These are phyloP conservation scores for Pulveroboletus sp. DNA, from an alignment of 768 basidiomycete genomes.

Conservation along the genomic window DNA sequence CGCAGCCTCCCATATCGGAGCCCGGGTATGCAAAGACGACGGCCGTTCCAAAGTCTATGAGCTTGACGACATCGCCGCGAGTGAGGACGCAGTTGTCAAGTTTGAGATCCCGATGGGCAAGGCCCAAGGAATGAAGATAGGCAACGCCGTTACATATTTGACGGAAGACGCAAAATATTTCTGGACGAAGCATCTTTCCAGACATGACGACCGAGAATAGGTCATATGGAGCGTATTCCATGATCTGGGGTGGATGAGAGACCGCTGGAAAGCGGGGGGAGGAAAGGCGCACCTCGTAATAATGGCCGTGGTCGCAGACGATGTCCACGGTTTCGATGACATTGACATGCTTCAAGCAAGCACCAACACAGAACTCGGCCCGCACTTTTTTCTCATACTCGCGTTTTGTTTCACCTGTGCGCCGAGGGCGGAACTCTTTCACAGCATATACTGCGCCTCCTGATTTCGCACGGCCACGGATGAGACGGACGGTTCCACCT, in stretches of 20 bases:
- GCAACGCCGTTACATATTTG: conserved; percentile 98
- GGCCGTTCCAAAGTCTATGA: conserved; percentile 99
- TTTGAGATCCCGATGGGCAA: conserved; percentile 98
- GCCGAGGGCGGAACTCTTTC: conserved; percentile 93
- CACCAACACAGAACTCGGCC: conserved; percentile 97
- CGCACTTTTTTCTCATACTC: conserved; percentile 99
- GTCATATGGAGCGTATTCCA: conserved; percentile 99
- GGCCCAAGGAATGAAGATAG: conserved; percentile 95
- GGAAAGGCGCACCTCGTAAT: conserved; percentile 75
- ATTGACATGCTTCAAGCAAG: conserved; percentile 88
- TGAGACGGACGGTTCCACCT: conserved; percentile 96
- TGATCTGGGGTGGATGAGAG: conserved; percentile 58
- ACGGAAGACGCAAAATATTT: conserved; percentile 98
- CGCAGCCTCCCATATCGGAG: conserved; percentile 52
- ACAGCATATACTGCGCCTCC: conserved; percentile 89
- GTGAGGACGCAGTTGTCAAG: conserved; percentile 99
- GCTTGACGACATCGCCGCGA: conserved; percentile 88
- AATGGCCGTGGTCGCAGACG: conserved; percentile 95
- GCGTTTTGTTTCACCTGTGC: conserved; percentile 83
- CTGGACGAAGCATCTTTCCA: conserved; percentile 95
- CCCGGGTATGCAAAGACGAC: conserved; percentile 99
- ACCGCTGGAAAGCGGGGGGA: conserved; percentile 1
- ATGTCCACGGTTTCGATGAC: conserved; percentile 99
- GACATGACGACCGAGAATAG: conserved; percentile 99
- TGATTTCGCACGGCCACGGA: conserved; percentile 79